Evolutionary conservation across 2,329 filamentous ascomycete genomes (phyloP).

Genomic region (Colletotrichum sublineola): DNA sequence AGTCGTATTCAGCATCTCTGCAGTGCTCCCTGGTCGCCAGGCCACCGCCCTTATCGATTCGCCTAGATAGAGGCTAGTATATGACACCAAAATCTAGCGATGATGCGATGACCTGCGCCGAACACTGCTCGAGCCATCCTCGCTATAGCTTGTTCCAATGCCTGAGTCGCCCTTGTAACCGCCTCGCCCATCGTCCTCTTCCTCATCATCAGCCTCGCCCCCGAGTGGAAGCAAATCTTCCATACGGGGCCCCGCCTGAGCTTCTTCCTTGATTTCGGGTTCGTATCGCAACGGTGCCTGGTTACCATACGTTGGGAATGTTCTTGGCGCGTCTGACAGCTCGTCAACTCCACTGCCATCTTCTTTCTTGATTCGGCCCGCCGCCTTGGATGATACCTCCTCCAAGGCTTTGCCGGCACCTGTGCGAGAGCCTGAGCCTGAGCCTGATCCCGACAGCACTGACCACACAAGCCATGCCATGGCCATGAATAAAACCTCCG

Average conservation of each 20-base stretch:
- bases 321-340: conserved; percentile 58
- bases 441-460: conserved; percentile 35
- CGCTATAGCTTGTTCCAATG: conserved; percentile 67
- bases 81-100: conserved; percentile 7
- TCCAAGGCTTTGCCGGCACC: conserved; percentile 42
- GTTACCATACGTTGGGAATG: conserved; percentile 58
- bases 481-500: conserved; percentile 77
- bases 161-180: conserved; percentile 59
- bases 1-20: too few species aligned
- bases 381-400: not conserved
- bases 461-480: conserved; percentile 73
- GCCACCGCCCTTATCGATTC: not conserved
- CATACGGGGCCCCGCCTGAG: conserved; percentile 47
- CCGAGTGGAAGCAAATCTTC: conserved; percentile 52
- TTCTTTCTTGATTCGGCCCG: conserved; percentile 45
- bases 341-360: conserved; percentile 49
- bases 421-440: conserved; percentile 40
- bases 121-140: conserved; percentile 50
- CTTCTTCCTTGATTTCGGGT: conserved; percentile 51
- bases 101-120: conserved; percentile 50
- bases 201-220: conserved; percentile 61
- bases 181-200: conserved; percentile 46
- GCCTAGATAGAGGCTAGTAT: not conserved
- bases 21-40: not conserved
- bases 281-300: conserved; percentile 59